phyloP scores from a whole-genome alignment of 179 eudicot species.

The Patellifolia procumbens region DNA sequence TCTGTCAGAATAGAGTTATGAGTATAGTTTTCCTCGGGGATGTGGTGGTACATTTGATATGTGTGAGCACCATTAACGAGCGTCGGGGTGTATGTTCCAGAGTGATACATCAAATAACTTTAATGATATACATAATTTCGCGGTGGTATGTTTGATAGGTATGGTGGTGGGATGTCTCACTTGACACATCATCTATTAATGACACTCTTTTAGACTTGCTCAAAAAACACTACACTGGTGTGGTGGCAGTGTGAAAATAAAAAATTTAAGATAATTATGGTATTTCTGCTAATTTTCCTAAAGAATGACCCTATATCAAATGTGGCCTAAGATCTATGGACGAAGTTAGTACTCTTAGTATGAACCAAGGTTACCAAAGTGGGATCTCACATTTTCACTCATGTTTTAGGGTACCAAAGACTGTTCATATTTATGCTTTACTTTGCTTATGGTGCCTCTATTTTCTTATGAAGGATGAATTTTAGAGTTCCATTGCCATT shows the following conservation, averaged over 20 bases:
- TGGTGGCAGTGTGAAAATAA: no score
- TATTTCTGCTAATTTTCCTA: no score
- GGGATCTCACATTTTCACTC: not conserved
- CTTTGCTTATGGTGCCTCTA: conserved; percentile 1
- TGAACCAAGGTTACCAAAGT: not conserved
- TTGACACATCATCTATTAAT: not conserved
- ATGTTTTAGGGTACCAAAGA: not conserved
- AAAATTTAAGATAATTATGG: no score
- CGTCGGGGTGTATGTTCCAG: not conserved
- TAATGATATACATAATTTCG: not conserved
- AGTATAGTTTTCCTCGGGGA: not conserved
- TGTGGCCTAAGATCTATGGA: no score
- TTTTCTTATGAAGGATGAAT: not conserved
- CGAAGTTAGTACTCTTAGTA: no score
- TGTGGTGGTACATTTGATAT: not conserved
- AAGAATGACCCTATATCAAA: no score
- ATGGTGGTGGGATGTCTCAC: not conserved
- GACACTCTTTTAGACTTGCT: no score
- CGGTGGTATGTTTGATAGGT: not conserved
- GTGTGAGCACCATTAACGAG: not conserved
- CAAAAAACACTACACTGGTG: no score
- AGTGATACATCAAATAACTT: not conserved
- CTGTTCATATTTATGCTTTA: not conserved
- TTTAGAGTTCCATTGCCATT: not conserved
- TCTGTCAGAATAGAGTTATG: not conserved